Percentiles rank a stretch among this genome's conserved stretches.
Evolutionary conservation across 257 asterid genomes (phyloP).

Genomic region (Cordia subcordata): DNA sequence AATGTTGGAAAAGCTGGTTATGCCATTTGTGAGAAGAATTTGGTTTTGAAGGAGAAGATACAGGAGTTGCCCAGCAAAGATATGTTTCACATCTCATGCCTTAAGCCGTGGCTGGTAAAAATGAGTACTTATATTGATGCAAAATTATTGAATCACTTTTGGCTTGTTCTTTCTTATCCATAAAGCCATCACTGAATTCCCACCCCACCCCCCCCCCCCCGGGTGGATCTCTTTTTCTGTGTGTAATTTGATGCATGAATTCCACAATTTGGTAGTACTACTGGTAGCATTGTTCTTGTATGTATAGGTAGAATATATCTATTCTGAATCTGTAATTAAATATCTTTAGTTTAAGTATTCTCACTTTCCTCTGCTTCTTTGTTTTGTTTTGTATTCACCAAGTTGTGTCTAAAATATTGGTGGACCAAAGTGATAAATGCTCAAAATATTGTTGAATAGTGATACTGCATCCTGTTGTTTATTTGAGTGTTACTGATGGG

Average conservation of each 20-base stretch:
- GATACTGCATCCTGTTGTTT: no score
- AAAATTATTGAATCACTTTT: background rate
- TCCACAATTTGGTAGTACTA: background rate
- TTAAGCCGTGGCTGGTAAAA: slow-evolving; percentile 96
- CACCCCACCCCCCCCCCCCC: background rate
- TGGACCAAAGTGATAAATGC: no score
- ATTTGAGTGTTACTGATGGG: no score
- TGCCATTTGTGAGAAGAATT: slow-evolving; percentile 82
- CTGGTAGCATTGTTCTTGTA: background rate
- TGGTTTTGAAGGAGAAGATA: slow-evolving; percentile 69
- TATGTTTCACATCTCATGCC: slow-evolving; percentile 93
- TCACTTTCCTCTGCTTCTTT: no score
- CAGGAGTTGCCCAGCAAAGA: slow-evolving; percentile 93
- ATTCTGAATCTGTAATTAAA: background rate
- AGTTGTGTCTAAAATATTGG: no score
- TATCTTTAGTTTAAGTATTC: background rate
- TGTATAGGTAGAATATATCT: slow-evolving; percentile 36
- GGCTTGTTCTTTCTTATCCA: background rate
- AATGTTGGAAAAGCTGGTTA: slow-evolving; percentile 65
- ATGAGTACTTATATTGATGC: background rate
- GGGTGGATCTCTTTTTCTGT: no score
- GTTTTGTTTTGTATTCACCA: no score
- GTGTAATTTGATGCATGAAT: background rate
- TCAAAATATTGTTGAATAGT: no score
- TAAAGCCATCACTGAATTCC: background rate